Evolutionary conservation across 139 green algal species (phyloP).

Genomic region (Dunaliella primolecta): DNA sequence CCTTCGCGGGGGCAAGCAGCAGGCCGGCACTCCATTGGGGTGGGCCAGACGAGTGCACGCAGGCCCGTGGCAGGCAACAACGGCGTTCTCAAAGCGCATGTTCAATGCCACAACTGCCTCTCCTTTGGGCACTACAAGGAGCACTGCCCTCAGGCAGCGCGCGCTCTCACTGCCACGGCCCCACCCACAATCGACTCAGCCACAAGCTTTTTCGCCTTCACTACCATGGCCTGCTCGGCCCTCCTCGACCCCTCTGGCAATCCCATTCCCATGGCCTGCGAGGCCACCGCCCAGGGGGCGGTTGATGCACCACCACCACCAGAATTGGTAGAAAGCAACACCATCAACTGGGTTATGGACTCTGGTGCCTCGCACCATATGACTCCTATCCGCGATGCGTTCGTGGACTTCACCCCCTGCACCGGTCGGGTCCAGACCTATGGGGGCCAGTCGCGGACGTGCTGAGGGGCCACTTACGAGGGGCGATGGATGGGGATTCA

Average conservation of each 20-base stretch:
- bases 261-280: too few species aligned
- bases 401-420: too few species aligned
- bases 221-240: too few species aligned
- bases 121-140: background rate
- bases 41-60: background rate
- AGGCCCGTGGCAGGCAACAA: background rate
- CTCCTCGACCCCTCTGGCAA: too few species aligned
- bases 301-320: background rate
- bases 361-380: background rate
- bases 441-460: too few species aligned
- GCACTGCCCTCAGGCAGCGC: background rate
- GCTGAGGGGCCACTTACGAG: too few species aligned
- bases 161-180: too few species aligned
- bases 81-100: background rate
- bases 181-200: too few species aligned
- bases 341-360: slow-evolving; percentile 2
- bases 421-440: too few species aligned
- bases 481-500: too few species aligned
- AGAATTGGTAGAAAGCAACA: too few species aligned
- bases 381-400: background rate
- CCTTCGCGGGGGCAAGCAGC: background rate
- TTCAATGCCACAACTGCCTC: background rate
- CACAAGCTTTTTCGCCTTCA: too few species aligned
- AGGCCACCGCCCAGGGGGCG: background rate
- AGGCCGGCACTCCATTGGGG: background rate